Evolutionary conservation across 306 rosid genomes (phyloP).

Genomic region (Glycine latifolia): DNA sequence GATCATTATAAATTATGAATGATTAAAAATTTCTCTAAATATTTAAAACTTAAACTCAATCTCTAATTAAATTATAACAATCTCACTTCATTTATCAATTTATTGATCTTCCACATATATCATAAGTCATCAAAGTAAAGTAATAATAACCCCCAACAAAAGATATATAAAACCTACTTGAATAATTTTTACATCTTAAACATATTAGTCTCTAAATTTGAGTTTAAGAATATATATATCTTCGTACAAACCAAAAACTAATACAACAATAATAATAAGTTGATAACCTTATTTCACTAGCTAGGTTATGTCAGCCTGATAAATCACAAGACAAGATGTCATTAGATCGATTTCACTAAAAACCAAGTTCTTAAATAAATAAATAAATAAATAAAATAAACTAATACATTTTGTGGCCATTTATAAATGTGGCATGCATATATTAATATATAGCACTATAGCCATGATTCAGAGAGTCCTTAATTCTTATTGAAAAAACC

Average conservation of each 20-base stretch:
- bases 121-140: too few relatives aligned
- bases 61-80: too few relatives aligned
- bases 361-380: background rate
- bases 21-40: too few relatives aligned
- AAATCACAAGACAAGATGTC: background rate
- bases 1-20: too few relatives aligned
- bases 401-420: constrained; percentile 41
- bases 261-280: background rate
- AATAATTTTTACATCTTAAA: background rate
- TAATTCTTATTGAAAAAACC: constrained; percentile 41
- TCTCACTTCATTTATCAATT: too few relatives aligned
- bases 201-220: background rate
- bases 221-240: background rate
- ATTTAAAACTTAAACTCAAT: too few relatives aligned
- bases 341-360: background rate
- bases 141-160: too few relatives aligned
- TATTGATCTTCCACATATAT: too few relatives aligned
- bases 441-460: constrained; percentile 40
- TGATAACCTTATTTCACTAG: background rate
- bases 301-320: background rate
- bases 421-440: constrained; percentile 47
- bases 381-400: constrained; percentile 19
- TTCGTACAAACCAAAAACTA: background rate
- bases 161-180: background rate
- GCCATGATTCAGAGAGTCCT: constrained; percentile 45